phyloP scores from a whole-genome alignment of 345 rosid species.

The Eucalyptus regnans region DNA sequence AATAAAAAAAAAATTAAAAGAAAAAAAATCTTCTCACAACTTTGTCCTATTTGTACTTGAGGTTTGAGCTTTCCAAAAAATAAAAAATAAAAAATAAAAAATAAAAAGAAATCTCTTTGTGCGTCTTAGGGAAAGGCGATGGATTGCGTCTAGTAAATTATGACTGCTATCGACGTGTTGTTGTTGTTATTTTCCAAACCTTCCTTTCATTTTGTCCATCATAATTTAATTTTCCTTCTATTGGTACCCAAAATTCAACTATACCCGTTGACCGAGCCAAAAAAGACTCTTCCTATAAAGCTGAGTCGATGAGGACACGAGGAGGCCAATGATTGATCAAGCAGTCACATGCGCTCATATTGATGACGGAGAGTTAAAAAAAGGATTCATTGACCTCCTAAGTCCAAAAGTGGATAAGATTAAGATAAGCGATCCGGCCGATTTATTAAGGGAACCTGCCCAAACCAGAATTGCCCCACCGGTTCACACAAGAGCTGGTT shows the following conservation, averaged over 20 bases:
- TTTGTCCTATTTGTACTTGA: background rate
- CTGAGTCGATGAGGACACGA: background rate
- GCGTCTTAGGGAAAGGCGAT: background rate
- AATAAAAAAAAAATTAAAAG: background rate
- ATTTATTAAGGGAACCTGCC: fast-evolving
- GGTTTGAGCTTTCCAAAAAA: background rate
- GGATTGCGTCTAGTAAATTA: background rate
- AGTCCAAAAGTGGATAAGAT: background rate
- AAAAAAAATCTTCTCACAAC: background rate
- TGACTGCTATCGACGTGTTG: background rate
- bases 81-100: no score
- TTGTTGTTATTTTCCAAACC: background rate
- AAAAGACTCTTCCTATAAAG: background rate
- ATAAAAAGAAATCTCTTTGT: background rate
- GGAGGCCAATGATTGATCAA: background rate
- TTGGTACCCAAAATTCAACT: background rate
- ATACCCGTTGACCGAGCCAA: background rate
- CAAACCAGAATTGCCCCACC: background rate
- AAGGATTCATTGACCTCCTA: background rate
- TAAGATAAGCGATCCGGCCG: fast-evolving
- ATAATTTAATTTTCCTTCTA: background rate
- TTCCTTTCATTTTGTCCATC: background rate
- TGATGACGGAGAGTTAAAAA: fast-evolving
- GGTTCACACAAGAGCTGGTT: background rate
- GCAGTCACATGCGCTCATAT: background rate